These are phyloP conservation scores for Fagus crenata DNA, from an alignment of 306 rosid genomes.

Conservation along the genomic window DNA sequence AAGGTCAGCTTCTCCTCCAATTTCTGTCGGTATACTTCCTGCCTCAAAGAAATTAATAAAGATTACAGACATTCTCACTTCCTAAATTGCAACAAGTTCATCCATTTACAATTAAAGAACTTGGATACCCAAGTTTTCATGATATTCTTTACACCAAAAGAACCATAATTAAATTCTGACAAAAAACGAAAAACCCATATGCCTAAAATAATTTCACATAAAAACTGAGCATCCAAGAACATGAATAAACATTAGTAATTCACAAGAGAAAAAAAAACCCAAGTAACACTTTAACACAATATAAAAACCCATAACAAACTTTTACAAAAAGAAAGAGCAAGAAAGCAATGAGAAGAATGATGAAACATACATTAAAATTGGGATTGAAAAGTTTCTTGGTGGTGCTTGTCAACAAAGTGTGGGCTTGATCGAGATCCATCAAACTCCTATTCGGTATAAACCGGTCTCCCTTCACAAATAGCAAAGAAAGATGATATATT, in stretches of 20 bases:
- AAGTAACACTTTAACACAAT: neutral
- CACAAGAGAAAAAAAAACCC: neutral
- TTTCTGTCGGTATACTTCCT: conserved; percentile 62
- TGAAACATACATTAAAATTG: conserved; percentile 40
- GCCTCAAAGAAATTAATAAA: conserved; percentile 1
- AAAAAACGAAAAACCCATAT: neutral
- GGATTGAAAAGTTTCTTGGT: conserved; percentile 36
- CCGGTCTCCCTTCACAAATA: conserved; percentile 62
- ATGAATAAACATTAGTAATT: neutral
- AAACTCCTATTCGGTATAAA: conserved; percentile 84
- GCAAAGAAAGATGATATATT: neutral
- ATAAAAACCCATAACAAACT: neutral
- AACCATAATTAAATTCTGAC: neutral
- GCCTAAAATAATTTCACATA: neutral
- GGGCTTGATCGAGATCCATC: conserved; percentile 98
- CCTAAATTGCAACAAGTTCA: neutral
- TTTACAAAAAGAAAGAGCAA: no score
- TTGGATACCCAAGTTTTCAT: neutral
- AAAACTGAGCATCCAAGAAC: neutral
- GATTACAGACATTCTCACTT: neutral
- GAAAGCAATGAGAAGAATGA: neutral
- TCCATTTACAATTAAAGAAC: neutral
- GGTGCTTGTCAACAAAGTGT: conserved; percentile 60
- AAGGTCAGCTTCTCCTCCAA: conserved; percentile 52
- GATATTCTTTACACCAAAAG: neutral